These are phyloP conservation scores for Entophlyctis helioformis DNA, from an alignment of 192 early-diverging fungal species.

Conservation along the genomic window DNA sequence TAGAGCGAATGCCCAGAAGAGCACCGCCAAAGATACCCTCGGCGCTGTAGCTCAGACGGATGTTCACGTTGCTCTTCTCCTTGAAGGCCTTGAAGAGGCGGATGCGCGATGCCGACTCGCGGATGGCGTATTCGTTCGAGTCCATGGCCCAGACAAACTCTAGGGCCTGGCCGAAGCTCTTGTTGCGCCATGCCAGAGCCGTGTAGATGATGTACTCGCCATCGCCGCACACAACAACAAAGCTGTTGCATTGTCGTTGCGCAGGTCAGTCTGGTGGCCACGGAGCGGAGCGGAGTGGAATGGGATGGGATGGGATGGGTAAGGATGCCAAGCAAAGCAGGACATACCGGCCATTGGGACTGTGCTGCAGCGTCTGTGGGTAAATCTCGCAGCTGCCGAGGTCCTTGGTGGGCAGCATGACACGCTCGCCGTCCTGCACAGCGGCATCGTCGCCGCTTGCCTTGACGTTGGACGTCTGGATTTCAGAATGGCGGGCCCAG, in stretches of 20 bases:
- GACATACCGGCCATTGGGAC: constrained; percentile 79
- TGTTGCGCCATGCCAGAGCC: constrained; percentile 98
- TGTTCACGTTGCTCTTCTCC: constrained; percentile 67
- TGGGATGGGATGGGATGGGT: too few relatives aligned
- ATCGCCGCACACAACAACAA: constrained; percentile 97
- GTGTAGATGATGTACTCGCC: constrained; percentile 99
- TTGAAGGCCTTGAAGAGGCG: constrained; percentile 93
- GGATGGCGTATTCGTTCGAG: constrained; percentile 93
- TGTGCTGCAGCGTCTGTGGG: constrained; percentile 90
- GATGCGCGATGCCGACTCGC: constrained; percentile 82
- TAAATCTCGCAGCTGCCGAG: constrained; percentile 97
- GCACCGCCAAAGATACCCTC: constrained; percentile 94
- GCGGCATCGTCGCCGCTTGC: constrained; percentile 63
- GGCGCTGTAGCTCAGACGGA: constrained; percentile 52
- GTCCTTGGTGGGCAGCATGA: constrained; percentile 78
- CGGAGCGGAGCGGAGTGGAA: too few relatives aligned
- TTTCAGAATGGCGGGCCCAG: constrained; percentile 95
- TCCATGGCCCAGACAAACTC: constrained; percentile 98
- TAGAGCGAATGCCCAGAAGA: constrained; percentile 75
- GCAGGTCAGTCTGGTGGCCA: too few relatives aligned
- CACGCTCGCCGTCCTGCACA: constrained; percentile 85
- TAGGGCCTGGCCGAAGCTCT: constrained; percentile 86
- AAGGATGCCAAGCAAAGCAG: too few relatives aligned
- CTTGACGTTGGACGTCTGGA: constrained; percentile 91
- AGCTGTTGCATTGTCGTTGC: too few relatives aligned